These are phyloP conservation scores for Candida sp. DNA, from an alignment of 1,139 yeast genomes.

Conservation along the genomic window DNA sequence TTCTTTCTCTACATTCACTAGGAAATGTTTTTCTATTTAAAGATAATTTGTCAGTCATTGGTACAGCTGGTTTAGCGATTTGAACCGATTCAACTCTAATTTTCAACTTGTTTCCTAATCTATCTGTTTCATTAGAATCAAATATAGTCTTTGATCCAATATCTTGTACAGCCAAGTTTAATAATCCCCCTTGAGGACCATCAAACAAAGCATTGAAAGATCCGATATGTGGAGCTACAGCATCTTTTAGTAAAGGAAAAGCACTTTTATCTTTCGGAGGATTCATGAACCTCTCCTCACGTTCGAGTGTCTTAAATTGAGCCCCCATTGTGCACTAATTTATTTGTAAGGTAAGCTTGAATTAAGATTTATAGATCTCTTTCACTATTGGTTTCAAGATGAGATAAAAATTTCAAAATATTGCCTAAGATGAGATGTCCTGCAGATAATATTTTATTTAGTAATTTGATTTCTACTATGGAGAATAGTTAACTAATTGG, in stretches of 20 bases:
- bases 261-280: conserved; percentile 89
- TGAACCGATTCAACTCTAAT: conserved; percentile 86
- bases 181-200: conserved; percentile 79
- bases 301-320: conserved; percentile 79
- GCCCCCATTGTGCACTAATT: conserved; percentile 29
- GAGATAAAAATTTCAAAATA: conserved; percentile 7
- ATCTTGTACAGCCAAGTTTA: conserved; percentile 83
- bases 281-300: conserved; percentile 79
- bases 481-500: neutral
- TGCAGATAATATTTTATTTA: conserved; percentile 3
- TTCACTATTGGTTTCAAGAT: neutral
- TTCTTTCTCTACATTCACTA: conserved; percentile 86
- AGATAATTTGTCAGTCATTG: conserved; percentile 73
- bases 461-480: neutral
- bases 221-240: conserved; percentile 93
- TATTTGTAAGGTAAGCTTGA: conserved; percentile 1
- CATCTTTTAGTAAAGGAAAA: conserved; percentile 79
- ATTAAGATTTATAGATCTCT: neutral
- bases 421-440: conserved; percentile 8
- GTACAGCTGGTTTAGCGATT: conserved; percentile 76
- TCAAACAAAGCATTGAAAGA: conserved; percentile 95
- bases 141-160: conserved; percentile 84
- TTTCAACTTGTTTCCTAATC: conserved; percentile 78
- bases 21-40: conserved; percentile 84
- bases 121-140: conserved; percentile 63